These are phyloP conservation scores for Penicillium pancosmium DNA, from an alignment of 495 filamentous ascomycete species.

Conservation along the genomic window DNA sequence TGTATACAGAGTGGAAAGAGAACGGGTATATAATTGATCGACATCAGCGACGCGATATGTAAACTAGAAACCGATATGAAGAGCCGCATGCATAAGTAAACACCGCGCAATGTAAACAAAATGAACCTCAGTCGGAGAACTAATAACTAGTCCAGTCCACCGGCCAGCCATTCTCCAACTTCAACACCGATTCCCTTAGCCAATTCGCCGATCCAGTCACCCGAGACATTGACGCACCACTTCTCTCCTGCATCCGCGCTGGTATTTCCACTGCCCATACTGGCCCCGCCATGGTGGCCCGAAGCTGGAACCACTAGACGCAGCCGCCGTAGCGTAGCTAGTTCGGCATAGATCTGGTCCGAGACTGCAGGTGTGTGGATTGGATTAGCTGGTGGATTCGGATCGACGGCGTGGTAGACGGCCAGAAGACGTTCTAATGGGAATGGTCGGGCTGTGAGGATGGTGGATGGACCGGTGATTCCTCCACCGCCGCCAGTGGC, in stretches of 20 bases:
- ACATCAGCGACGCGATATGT: not conserved
- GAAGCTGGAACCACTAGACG: slow-evolving; percentile 68
- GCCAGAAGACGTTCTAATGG: slow-evolving; percentile 84
- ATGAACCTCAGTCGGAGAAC: not conserved
- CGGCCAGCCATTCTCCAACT: slow-evolving; percentile 52
- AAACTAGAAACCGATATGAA: slow-evolving; percentile 11
- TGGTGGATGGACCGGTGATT: slow-evolving; percentile 66
- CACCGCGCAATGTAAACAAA: slow-evolving; percentile 1
- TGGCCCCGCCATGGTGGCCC: slow-evolving; percentile 41
- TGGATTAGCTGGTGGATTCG: slow-evolving; percentile 60
- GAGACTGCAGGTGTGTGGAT: slow-evolving; percentile 49
- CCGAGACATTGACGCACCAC: slow-evolving; percentile 52
- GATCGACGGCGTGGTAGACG: slow-evolving; percentile 79
- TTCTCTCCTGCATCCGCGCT: slow-evolving; percentile 47
- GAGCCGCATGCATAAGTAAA: slow-evolving; percentile 10
- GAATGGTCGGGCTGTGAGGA: slow-evolving; percentile 78
- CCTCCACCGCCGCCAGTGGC: slow-evolving; percentile 36
- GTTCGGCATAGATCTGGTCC: slow-evolving; percentile 68
- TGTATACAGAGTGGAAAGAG: slow-evolving; percentile 3
- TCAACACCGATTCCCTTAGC: slow-evolving; percentile 52
- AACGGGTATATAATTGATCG: slow-evolving; percentile 27
- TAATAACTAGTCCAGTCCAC: slow-evolving; percentile 41
- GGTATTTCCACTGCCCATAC: slow-evolving; percentile 41
- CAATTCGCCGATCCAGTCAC: slow-evolving; percentile 51
- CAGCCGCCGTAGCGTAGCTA: slow-evolving; percentile 80